These are phyloP conservation scores for Komagataella populi DNA, from an alignment of 805 yeast species.

Conservation along the genomic window DNA sequence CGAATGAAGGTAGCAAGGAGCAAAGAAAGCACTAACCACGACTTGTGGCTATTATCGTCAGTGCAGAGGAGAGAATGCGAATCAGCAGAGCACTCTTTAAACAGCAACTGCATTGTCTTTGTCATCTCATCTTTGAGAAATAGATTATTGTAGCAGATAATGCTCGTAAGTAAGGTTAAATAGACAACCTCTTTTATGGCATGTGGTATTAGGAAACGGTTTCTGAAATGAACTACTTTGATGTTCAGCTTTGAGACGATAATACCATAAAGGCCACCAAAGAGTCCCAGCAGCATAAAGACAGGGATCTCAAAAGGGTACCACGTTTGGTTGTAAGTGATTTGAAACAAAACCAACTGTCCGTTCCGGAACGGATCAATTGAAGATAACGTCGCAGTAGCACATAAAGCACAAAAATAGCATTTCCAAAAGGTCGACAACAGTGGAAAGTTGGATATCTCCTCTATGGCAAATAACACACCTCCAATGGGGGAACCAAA, in stretches of 20 bases:
- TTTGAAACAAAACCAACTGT: slow-evolving; percentile 85
- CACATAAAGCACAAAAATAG: slow-evolving; percentile 81
- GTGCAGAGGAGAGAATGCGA: slow-evolving; percentile 22
- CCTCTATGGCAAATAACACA: slow-evolving; percentile 85
- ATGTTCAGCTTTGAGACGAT: slow-evolving; percentile 64
- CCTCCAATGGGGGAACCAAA: slow-evolving; percentile 97
- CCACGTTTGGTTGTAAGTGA: slow-evolving; percentile 82
- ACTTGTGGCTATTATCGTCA: slow-evolving; percentile 14
- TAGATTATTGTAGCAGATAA: slow-evolving; percentile 71
- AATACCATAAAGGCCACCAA: slow-evolving; percentile 88
- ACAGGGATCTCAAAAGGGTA: slow-evolving; percentile 73
- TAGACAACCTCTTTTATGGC: slow-evolving; percentile 62
- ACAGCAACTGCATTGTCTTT: slow-evolving; percentile 80
- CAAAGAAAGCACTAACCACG: slow-evolving; percentile 31
- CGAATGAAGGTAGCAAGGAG: slow-evolving; percentile 61
- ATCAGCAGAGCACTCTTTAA: slow-evolving; percentile 59
- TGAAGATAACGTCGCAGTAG: slow-evolving; percentile 67
- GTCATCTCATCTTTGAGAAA: slow-evolving; percentile 87
- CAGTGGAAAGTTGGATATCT: slow-evolving; percentile 64
- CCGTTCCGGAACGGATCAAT: slow-evolving; percentile 92
- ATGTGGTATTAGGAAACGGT: slow-evolving; percentile 40
- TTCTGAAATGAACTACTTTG: slow-evolving; percentile 64
- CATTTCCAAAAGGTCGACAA: slow-evolving; percentile 80
- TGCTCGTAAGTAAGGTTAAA: slow-evolving; percentile 57
- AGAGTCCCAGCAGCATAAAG: slow-evolving; percentile 65